Percentiles rank a stretch among this genome's conserved stretches.
Conservation (phyloP, 202 grass and related monocot genomes). For the Saccharum hybrid region DNA sequence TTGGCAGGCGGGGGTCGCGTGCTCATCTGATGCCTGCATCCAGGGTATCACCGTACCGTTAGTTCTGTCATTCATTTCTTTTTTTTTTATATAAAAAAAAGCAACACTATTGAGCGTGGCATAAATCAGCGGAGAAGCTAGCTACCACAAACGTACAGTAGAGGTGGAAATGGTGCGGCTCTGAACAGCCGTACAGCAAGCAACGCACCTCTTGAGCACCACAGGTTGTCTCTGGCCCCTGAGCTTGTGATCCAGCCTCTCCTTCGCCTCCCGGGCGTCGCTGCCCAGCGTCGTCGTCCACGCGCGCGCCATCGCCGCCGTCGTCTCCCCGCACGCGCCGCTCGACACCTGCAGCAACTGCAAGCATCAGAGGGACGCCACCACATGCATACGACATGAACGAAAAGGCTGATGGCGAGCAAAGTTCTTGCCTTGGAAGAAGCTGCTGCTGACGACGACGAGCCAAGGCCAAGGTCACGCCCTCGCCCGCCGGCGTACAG, state of each 20-base stretch:
- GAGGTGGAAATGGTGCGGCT: not conserved
- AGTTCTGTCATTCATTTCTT: not conserved
- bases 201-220: constrained; percentile 59
- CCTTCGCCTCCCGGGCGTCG: constrained; percentile 76
- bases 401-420: not conserved
- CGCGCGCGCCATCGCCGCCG: constrained; percentile 7
- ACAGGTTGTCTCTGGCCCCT: constrained; percentile 51
- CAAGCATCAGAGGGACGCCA: not conserved
- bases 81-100: no score
- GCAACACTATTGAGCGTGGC: no score
- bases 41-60: not conserved
- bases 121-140: not conserved
- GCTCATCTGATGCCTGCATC: constrained; percentile 51
- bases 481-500: constrained; percentile 24
- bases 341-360: constrained; percentile 45
- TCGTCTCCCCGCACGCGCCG: constrained; percentile 36
- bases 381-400: not conserved
- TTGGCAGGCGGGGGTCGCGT: not conserved
- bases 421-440: not conserved
- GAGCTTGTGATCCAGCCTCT: constrained; percentile 81
- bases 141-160: not conserved
- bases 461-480: not conserved
- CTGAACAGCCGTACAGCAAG: not conserved
- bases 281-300: constrained; percentile 51
- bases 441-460: not conserved